A percentile compares a stretch with the other conserved stretches of the same genome.
Conservation (phyloP, 2,329 filamentous ascomycete species). For the Cryphonectria parasitica region DNA sequence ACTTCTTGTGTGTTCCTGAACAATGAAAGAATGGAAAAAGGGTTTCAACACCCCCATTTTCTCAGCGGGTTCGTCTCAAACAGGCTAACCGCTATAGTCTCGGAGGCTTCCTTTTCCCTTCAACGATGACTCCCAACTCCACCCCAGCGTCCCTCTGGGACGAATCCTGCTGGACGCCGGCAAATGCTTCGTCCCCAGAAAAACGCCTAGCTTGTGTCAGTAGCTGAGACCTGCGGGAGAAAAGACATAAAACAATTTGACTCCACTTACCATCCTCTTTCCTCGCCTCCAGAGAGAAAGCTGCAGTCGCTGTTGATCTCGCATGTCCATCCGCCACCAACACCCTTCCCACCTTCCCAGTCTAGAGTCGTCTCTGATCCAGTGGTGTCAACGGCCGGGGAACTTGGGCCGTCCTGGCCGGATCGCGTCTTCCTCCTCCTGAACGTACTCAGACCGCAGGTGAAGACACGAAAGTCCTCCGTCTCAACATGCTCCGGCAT, state of each 20-base stretch:
- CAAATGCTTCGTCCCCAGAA: slow-evolving; percentile 47
- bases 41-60: background rate
- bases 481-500: slow-evolving; percentile 72
- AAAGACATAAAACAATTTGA: too few relatives aligned
- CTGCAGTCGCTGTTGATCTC: slow-evolving; percentile 81
- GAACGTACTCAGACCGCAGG: slow-evolving; percentile 76
- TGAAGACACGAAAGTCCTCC: slow-evolving; percentile 85
- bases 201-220: slow-evolving; percentile 40
- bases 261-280: slow-evolving; percentile 78
- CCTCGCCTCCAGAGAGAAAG: slow-evolving; percentile 78
- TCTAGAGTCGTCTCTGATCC: slow-evolving; percentile 32
- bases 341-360: slow-evolving; percentile 64
- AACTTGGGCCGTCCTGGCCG: background rate
- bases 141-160: slow-evolving; percentile 38
- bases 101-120: slow-evolving; percentile 31
- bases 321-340: slow-evolving; percentile 80
- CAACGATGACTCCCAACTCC: slow-evolving; percentile 40
- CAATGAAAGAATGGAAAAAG: background rate
- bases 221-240: slow-evolving; percentile 15
- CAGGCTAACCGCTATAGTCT: slow-evolving; percentile 22
- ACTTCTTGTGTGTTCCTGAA: background rate
- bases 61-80: slow-evolving; percentile 11
- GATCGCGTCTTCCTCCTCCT: slow-evolving; percentile 34
- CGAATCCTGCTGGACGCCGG: slow-evolving; percentile 31
- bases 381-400: slow-evolving; percentile 30